Percentiles rank a stretch among this genome's conserved stretches.
Evolutionary conservation across 2,329 filamentous ascomycete genomes (phyloP).

Genomic region (Trichoderma simmonsii): DNA sequence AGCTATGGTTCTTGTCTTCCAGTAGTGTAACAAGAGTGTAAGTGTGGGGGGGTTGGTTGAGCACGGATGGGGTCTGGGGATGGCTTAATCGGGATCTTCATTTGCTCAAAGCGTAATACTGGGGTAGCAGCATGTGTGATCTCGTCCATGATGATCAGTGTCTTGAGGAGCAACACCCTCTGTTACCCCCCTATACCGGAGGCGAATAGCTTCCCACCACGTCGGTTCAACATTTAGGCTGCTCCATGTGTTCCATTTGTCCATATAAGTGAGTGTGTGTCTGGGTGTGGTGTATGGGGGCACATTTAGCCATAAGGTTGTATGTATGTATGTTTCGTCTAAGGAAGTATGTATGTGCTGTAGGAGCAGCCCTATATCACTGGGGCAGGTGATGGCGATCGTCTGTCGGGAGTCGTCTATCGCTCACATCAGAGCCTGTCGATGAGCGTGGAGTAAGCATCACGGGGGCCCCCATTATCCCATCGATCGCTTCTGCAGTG

Average conservation of each 20-base stretch:
- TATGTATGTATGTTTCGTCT: not conserved
- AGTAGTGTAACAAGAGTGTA: not conserved
- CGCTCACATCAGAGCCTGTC: not conserved
- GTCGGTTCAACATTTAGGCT: not conserved
- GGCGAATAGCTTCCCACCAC: conserved; percentile 4
- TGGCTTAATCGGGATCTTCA: not conserved
- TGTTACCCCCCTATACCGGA: not conserved
- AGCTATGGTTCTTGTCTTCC: not conserved
- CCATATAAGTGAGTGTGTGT: not conserved
- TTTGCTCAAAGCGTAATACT: not conserved
- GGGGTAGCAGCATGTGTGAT: not conserved
- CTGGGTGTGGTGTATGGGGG: not conserved
- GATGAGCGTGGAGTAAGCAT: not conserved
- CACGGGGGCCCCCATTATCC: not conserved
- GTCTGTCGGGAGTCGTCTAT: not conserved
- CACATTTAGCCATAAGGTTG: not conserved
- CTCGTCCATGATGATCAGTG: not conserved
- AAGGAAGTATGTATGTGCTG: not conserved
- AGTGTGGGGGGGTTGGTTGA: not conserved
- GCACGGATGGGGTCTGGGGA: not conserved
- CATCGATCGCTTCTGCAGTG: not conserved
- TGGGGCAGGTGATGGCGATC: conserved; percentile 6
- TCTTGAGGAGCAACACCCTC: not conserved
- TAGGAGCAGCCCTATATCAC: conserved; percentile 1
- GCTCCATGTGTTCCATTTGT: not conserved